Base-by-base conservation (phyloP, 371 early-diverging fungal genomes). In the Mortierella sp. region DNA sequence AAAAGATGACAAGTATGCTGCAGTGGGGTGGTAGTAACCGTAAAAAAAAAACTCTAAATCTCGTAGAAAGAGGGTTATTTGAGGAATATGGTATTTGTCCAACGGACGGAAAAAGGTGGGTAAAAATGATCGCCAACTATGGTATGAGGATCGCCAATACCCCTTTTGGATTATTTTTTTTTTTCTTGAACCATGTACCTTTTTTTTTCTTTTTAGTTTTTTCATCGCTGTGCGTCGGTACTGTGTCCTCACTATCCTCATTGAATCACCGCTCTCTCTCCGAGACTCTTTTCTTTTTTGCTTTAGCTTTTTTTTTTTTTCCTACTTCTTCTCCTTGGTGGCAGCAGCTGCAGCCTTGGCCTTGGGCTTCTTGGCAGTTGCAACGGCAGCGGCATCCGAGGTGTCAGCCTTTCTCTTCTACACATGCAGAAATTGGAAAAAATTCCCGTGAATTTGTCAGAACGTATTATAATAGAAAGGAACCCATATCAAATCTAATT, bases 331-430 rank as follows among this genome's bases (percentile, higher is more conserved):
- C 61, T 77, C 64, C 61, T 68, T 72, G 15, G 47, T 47, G 61
- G 72, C 66, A n/a, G 61, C 32, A 26, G 75, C 54, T 15, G 75
- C 34, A 28, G 76, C 60, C 66, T 76, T 76, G 53, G 69, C 78
- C 66, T 77, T 77, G 28, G 78, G 47, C 70, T 77, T 77, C 72
- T 77, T 77, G 57, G 66, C 64, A 35, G 75, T 65, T 15, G 69
- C 31, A n/a, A 66, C 37, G 4, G 72, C 60, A 49, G 71, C 54
- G 22, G 34, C 62, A 45, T 71, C 77, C 26, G 75, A 49, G 22
- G 68, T 47, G 5, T 77, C 77, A 17, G 77, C 77, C 77, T 76
- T 76, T 58, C 76, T 61, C 76, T 76, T 76, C 70, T 73, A 47
- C 67, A 37, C 53, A 17, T 4, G 1, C 37, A 17, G 42, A 58